phyloP scores from a whole-genome alignment of 2,329 filamentous ascomycete species.

The Colletotrichum sojae region DNA sequence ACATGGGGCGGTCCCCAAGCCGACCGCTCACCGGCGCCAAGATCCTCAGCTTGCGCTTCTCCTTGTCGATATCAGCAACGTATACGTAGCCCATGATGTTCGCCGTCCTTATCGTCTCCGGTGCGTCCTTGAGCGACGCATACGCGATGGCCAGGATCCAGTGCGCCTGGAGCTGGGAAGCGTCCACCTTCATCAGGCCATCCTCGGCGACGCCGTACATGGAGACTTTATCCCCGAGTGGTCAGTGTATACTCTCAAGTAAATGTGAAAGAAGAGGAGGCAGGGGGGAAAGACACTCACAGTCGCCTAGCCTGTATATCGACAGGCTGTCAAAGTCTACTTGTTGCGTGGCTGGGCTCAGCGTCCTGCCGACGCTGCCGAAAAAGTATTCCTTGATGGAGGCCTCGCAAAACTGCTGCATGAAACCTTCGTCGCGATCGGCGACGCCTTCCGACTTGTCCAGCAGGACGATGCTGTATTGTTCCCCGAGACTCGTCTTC shows the following conservation, averaged over 20 bases:
- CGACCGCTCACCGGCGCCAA: constrained; percentile 87
- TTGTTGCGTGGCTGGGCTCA: constrained; percentile 90
- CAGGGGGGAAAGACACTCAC: constrained; percentile 55
- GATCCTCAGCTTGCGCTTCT: constrained; percentile 83
- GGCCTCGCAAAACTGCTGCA: constrained; percentile 80
- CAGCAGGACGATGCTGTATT: constrained; percentile 81
- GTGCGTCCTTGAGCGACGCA: constrained; percentile 76
- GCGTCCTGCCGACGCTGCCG: constrained; percentile 79
- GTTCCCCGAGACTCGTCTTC: constrained; percentile 72
- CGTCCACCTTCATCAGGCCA: constrained; percentile 74
- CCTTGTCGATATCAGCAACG: constrained; percentile 90
- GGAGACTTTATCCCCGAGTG: constrained; percentile 42
- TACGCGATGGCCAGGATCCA: constrained; percentile 89
- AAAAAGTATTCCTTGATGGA: constrained; percentile 96
- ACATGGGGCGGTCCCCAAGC: constrained; percentile 82
- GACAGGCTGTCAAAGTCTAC: constrained; percentile 82
- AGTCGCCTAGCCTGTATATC: constrained; percentile 78
- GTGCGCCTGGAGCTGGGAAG: constrained; percentile 80
- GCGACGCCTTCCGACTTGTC: constrained; percentile 90
- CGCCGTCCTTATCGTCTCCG: constrained; percentile 82
- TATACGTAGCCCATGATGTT: constrained; percentile 95
- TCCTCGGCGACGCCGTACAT: constrained; percentile 51
- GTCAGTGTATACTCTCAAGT: constrained; percentile 8
- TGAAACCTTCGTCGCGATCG: constrained; percentile 79
- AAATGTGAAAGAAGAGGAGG: background rate